These are phyloP conservation scores for Fusarium ramigenum DNA, from an alignment of 2,329 filamentous ascomycete genomes.

Conservation along the genomic window DNA sequence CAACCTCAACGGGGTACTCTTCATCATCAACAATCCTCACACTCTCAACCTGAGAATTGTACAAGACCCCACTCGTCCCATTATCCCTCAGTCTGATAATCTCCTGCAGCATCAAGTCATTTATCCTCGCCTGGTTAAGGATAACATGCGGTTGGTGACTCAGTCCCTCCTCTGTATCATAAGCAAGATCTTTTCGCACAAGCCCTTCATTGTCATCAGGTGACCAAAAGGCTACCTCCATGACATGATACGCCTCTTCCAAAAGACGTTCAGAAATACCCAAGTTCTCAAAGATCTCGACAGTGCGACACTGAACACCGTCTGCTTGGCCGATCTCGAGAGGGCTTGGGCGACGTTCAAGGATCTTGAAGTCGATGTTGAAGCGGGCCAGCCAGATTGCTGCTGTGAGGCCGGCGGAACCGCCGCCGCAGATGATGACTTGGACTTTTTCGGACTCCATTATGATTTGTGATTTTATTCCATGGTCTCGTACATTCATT, in stretches of 20 bases:
- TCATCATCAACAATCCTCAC: conserved; percentile 1
- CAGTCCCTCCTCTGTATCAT: conserved; percentile 69
- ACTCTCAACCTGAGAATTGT: conserved; percentile 30
- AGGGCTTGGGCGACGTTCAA: neutral
- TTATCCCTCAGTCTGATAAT: conserved; percentile 8
- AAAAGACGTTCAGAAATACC: conserved; percentile 70
- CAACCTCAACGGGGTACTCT: conserved; percentile 21
- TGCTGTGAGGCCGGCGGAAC: conserved; percentile 18
- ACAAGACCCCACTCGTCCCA: conserved; percentile 4
- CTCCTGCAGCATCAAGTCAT: conserved; percentile 34
- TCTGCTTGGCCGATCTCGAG: conserved; percentile 53
- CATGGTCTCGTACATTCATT: neutral
- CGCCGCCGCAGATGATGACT: conserved; percentile 16
- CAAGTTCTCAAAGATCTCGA: conserved; percentile 78
- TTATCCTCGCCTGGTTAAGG: conserved; percentile 57
- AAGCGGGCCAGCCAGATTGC: conserved; percentile 17
- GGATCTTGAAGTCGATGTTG: conserved; percentile 11
- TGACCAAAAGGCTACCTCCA: conserved; percentile 69
- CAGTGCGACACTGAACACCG: conserved; percentile 67
- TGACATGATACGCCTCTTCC: conserved; percentile 74
- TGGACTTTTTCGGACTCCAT: conserved; percentile 6
- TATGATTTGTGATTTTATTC: fast-evolving
- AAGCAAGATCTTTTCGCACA: conserved; percentile 66
- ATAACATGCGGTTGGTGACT: conserved; percentile 73
- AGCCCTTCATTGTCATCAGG: conserved; percentile 68